phyloP scores from a whole-genome alignment of 495 filamentous ascomycete species.

The Xylaria acuta region DNA sequence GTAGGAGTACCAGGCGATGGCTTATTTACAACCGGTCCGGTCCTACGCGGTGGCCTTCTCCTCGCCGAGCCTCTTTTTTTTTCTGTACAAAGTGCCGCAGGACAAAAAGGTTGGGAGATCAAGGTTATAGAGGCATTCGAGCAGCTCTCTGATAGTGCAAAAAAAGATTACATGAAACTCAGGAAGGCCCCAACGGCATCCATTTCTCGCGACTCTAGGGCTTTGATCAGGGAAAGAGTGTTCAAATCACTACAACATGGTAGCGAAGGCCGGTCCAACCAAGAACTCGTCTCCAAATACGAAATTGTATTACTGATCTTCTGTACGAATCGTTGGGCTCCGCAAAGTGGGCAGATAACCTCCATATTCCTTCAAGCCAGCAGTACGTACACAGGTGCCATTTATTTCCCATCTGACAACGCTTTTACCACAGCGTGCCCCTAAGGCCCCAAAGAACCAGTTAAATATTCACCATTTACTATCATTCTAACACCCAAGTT shows the following conservation, averaged over 20 bases:
- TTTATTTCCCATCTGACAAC: not conserved
- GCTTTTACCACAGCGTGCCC: not conserved
- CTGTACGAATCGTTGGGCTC: not conserved
- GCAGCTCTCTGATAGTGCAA: not conserved
- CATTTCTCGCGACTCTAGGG: not conserved
- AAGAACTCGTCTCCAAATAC: not conserved
- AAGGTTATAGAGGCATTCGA: not conserved
- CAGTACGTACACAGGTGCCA: not conserved
- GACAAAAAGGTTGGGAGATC: not conserved
- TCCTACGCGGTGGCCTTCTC: not conserved
- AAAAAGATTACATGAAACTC: not conserved
- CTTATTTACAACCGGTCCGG: not conserved
- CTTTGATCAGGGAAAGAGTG: not conserved
- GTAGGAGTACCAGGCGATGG: not conserved
- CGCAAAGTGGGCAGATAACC: not conserved
- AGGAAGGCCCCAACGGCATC: no score
- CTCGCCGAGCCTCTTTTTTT: not conserved
- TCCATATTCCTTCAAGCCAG: not conserved
- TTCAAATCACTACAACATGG: no score
- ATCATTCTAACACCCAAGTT: not conserved
- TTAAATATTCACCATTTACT: not conserved
- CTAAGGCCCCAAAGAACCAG: not conserved
- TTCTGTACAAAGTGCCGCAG: no score
- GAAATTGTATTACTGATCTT: not conserved
- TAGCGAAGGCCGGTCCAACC: no score